Percentiles rank a stretch among this genome's conserved stretches.
Conservation (phyloP, 2,329 filamentous ascomycete genomes). For the Bipolaris oryzae region DNA sequence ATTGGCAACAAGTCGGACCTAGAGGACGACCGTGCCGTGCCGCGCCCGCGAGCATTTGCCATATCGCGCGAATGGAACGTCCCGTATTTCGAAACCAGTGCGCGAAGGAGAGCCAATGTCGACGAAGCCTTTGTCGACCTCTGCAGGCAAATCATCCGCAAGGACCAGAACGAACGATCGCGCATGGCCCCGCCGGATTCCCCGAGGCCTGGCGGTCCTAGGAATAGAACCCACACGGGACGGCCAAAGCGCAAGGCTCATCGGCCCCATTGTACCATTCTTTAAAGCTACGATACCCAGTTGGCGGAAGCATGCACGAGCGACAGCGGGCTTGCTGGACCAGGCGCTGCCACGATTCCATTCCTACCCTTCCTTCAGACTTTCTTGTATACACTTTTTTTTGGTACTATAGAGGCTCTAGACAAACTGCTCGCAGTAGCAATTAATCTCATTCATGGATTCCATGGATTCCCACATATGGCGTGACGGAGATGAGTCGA, state of each 20-base stretch:
- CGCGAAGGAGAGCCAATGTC: constrained; percentile 81
- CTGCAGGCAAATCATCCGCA: constrained; percentile 80
- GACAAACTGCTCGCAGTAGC: constrained; percentile 27
- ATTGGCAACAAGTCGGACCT: constrained; percentile 92
- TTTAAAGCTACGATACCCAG: constrained; percentile 36
- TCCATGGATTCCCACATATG: not conserved
- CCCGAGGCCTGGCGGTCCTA: constrained; percentile 17
- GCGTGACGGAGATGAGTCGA: not conserved
- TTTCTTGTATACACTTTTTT: constrained; percentile 10
- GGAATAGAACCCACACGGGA: constrained; percentile 14
- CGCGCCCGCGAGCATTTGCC: constrained; percentile 78
- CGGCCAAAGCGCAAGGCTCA: constrained; percentile 20
- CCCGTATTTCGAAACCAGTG: constrained; percentile 90
- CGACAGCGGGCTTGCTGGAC: constrained; percentile 32
- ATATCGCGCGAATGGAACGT: constrained; percentile 87
- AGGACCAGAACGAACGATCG: constrained; percentile 61
- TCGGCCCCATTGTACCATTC: constrained; percentile 36
- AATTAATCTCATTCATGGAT: constrained; percentile 20
- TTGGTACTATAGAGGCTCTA: constrained; percentile 28
- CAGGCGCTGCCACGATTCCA: constrained; percentile 21
- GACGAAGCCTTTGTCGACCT: constrained; percentile 88
- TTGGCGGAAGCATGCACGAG: constrained; percentile 18
- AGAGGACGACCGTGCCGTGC: constrained; percentile 81
- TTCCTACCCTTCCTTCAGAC: constrained; percentile 11
- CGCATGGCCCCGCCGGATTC: constrained; percentile 27